phyloP scores from a whole-genome alignment of 1,284 basidiomycete genomes.

The Fomitopsis palustris region DNA sequence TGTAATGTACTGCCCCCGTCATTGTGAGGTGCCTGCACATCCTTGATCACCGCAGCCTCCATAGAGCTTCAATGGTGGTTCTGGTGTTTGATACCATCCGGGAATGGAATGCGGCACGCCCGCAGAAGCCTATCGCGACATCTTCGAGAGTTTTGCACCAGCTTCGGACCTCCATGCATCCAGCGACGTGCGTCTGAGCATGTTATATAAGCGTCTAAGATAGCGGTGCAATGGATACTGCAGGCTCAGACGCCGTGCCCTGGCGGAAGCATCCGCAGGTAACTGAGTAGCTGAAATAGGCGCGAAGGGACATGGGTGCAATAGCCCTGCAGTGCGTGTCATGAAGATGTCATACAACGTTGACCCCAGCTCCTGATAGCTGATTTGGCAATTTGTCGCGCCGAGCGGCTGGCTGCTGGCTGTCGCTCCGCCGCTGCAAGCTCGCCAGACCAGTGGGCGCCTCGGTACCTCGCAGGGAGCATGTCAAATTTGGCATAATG shows the following conservation, averaged over 20 bases:
- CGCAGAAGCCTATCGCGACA: background rate
- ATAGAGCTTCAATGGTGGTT: background rate
- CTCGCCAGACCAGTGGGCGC: background rate
- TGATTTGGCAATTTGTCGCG: background rate
- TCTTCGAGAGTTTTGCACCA: background rate
- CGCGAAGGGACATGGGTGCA: background rate
- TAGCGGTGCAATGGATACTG: constrained; percentile 1
- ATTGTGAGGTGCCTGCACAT: background rate
- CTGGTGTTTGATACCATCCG: background rate
- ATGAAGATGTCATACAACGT: background rate
- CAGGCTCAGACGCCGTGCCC: background rate
- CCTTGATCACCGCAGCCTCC: background rate
- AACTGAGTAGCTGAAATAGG: background rate
- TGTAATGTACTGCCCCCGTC: background rate
- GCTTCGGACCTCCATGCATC: background rate
- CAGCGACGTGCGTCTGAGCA: background rate
- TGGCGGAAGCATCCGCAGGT: background rate
- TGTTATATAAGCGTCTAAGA: background rate
- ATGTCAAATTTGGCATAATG: background rate
- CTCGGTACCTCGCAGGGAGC: background rate
- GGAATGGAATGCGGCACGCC: background rate
- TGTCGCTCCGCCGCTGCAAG: background rate
- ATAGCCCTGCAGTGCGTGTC: background rate
- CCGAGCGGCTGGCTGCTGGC: background rate
- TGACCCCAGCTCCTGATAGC: background rate